These are phyloP conservation scores for Fistulifera pelliculosa DNA, from an alignment of 108 stramenopile genomes.

Conservation along the genomic window DNA sequence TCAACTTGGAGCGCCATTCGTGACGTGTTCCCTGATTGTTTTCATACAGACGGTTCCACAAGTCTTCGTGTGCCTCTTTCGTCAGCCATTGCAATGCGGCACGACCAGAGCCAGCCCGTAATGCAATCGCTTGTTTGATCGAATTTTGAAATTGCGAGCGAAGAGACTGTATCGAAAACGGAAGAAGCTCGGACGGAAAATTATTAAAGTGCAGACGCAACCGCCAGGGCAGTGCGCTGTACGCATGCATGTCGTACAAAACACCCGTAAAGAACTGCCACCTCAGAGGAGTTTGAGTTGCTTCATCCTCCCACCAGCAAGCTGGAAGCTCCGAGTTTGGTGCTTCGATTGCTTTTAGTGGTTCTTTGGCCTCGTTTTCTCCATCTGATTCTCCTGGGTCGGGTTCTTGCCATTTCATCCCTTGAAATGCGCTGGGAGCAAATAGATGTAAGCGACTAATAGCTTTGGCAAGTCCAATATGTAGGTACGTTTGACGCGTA, in stretches of 20 bases:
- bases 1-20: not conserved
- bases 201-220: conserved; percentile 67
- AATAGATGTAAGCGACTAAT: conserved; percentile 44
- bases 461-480: conserved; percentile 52
- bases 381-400: conserved; percentile 9
- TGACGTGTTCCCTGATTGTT: conserved; percentile 10
- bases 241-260: conserved; percentile 46
- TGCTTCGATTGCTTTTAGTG: conserved; percentile 2
- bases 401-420: conserved; percentile 20
- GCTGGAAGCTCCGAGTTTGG: conserved; percentile 14
- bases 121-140: conserved; percentile 71
- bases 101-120: conserved; percentile 51
- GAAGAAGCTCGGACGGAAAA: conserved; percentile 56
- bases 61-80: conserved; percentile 44
- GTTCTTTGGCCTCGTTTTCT: conserved; percentile 11
- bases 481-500: conserved; percentile 54
- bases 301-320: conserved; percentile 84
- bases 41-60: conserved; percentile 61
- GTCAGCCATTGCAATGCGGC: conserved; percentile 54
- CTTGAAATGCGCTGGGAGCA: conserved; percentile 44
- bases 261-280: conserved; percentile 79
- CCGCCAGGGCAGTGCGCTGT: conserved; percentile 55
- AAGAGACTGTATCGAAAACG: conserved; percentile 32
- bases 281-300: conserved; percentile 43
- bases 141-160: conserved; percentile 56